phyloP scores from a whole-genome alignment of 306 rosid species.

The Cicer bijugum region DNA sequence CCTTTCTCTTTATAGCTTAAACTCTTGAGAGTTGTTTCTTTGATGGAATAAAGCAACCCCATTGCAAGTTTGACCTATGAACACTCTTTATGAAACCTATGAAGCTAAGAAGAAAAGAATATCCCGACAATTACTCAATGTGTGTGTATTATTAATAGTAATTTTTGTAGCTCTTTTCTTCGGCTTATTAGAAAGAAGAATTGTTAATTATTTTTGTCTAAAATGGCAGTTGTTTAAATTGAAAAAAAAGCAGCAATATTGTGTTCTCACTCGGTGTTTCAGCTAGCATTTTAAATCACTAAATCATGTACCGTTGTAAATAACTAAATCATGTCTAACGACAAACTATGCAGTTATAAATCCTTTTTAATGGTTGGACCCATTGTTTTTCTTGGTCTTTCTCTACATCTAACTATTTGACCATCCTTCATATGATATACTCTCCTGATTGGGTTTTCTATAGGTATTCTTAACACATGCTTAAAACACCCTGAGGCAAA shows the following conservation, averaged over 20 bases:
- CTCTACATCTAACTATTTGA: neutral
- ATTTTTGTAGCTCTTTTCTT: neutral
- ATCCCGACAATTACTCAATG: constrained; percentile 3
- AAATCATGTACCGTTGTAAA: constrained; percentile 2
- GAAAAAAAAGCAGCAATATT: neutral
- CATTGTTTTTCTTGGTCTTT: neutral
- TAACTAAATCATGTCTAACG: constrained; percentile 15
- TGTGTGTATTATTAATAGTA: neutral
- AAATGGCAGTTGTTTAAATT: neutral
- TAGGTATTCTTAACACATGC: no score
- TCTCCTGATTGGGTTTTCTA: no score
- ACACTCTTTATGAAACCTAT: neutral
- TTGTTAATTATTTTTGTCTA: neutral
- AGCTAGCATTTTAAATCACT: neutral
- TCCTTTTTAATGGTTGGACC: constrained; percentile 6
- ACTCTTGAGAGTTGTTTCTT: neutral
- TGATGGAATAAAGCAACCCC: constrained; percentile 10
- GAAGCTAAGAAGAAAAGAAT: constrained; percentile 8
- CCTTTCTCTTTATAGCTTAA: constrained; percentile 30
- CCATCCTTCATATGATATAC: neutral
- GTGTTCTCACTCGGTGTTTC: neutral
- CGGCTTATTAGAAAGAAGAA: constrained; percentile 16
- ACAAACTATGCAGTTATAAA: neutral
- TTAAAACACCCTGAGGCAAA: no score
- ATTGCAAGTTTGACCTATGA: neutral